A percentile compares a stretch with the other conserved stretches of the same genome.
phyloP scores from a whole-genome alignment of 768 basidiomycete species.

The Dendrothele bispora region DNA sequence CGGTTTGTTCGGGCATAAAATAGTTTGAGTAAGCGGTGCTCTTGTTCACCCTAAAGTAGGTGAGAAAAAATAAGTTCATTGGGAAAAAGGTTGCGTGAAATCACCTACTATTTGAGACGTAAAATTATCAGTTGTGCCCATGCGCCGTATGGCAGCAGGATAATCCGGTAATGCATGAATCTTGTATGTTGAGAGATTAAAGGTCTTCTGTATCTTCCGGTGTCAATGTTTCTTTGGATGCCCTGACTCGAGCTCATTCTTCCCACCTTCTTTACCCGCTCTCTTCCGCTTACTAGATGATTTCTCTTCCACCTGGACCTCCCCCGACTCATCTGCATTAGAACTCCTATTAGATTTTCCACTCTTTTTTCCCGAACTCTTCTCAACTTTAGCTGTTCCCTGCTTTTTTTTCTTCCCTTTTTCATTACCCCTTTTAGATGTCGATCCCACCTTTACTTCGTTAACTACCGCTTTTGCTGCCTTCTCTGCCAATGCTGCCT shows the following conservation, averaged over 20 bases:
- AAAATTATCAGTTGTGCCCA: conserved; percentile 36
- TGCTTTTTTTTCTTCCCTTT: too few species aligned
- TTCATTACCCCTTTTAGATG: too few species aligned
- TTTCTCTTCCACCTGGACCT: too few species aligned
- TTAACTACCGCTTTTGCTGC: too few species aligned
- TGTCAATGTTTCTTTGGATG: neutral
- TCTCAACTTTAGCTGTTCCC: too few species aligned
- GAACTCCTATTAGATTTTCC: too few species aligned
- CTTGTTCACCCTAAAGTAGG: conserved; percentile 30
- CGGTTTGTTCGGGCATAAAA: conserved; percentile 31
- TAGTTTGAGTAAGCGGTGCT: conserved; percentile 31
- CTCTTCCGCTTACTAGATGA: too few species aligned
- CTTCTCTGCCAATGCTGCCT: too few species aligned
- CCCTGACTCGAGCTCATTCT: neutral
- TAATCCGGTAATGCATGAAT: conserved; percentile 33
- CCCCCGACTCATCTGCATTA: too few species aligned
- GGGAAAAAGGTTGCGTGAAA: neutral
- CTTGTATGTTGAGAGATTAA: conserved; percentile 32
- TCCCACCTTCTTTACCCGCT: too few species aligned
- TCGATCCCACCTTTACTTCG: too few species aligned
- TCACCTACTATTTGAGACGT: conserved; percentile 31
- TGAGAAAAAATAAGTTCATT: neutral
- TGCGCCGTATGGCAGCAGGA: conserved; percentile 15
- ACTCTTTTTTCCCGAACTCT: too few species aligned
- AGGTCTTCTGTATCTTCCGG: conserved; percentile 6